phyloP scores from a whole-genome alignment of 768 basidiomycete species.

The Mycena kentingensis region DNA sequence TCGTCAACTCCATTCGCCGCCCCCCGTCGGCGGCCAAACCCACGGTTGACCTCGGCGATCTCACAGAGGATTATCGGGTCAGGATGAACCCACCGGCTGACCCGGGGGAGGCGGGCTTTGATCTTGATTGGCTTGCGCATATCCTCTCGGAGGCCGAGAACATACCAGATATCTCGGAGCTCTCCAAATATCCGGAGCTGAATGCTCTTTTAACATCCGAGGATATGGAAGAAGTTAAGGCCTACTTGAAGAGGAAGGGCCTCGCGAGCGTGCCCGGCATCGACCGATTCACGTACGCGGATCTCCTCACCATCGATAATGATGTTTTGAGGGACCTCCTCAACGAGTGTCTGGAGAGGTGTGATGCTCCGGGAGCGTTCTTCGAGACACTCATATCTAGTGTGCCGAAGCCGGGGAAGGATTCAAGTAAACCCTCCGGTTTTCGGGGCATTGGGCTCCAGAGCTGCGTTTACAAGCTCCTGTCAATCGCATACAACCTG shows the following conservation, averaged over 20 bases:
- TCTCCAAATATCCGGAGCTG: not conserved
- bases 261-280: not conserved
- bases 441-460: slow-evolving; percentile 23
- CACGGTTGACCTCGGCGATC: not conserved
- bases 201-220: not conserved
- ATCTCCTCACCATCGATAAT: not conserved
- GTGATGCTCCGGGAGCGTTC: not conserved
- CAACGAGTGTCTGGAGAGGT: not conserved
- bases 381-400: not conserved
- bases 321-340: not conserved
- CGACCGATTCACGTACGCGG: not conserved
- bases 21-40: not conserved
- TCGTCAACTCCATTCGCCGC: not conserved
- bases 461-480: no score
- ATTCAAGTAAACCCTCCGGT: slow-evolving; percentile 5
- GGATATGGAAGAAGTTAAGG: not conserved
- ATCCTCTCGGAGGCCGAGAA: not conserved
- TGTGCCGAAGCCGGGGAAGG: slow-evolving; percentile 18
- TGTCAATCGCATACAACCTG: slow-evolving; percentile 21
- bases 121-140: not conserved
- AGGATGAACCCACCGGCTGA: not conserved
- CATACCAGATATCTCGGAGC: not conserved
- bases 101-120: not conserved
- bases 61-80: not conserved
- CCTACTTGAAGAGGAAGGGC: not conserved